Base-by-base conservation (phyloP, 495 filamentous ascomycete genomes). In the Tetracladium marchalianum region DNA sequence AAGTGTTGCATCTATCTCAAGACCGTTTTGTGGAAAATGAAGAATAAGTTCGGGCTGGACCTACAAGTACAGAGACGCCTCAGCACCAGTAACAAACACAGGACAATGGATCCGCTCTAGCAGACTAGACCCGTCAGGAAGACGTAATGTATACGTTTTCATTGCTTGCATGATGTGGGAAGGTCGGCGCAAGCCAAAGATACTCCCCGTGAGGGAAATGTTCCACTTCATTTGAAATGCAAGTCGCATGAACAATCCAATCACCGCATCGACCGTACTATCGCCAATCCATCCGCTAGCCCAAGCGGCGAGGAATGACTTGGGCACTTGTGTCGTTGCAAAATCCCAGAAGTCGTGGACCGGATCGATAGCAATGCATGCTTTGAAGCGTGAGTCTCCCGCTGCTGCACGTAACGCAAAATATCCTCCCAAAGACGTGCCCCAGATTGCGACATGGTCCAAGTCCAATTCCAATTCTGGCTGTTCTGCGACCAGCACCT, bases 381-480 rank as follows among this genome's bases (percentile, higher is more conserved):
- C 72, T 31, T 60, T 62, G 57, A 76, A 53, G 3, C 71, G 63
- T 0, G 61, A 44, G 44, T 75, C 70, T n/a, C n/a, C n/a, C 0
- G 50, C 35, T 0, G 69, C 68, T 1, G 51, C 69, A 1, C 66
- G 62, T 4, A 53, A 60, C 12, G 50, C 68, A 49, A 55, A 67
- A 42, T 76, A 76, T 0, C 62, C 74, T 1, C 74, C 73, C 46
- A 70, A 47, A 0, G 69, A 62, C 0, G 59, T 51, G 0, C 74
- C 72, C 1, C 45, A 5, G 3, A 75, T 17, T 0, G 66, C 70
- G 17, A 77, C 55, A 1, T 51, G 45, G 19, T 57, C 37, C 3
- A 66, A 38, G 44, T 78, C 72, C 0, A 78, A 59, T 1, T 65
- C 41, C 0, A 60, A 41, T 11, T 68, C 62, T 5, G 60, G 62